phyloP scores from a whole-genome alignment of 148 eudicot species.

The Chenopodium suecicum region DNA sequence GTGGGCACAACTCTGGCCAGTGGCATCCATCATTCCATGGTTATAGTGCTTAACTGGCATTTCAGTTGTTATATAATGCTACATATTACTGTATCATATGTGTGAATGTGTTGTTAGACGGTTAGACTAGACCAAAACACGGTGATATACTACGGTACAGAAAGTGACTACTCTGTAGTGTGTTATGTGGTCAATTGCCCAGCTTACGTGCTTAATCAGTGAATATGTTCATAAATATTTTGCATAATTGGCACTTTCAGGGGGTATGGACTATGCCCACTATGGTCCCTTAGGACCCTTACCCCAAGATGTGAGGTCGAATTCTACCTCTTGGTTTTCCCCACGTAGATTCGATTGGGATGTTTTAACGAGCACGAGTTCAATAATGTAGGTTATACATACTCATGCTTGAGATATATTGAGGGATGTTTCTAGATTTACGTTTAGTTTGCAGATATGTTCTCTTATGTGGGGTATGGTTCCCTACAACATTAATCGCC shows the following conservation, averaged over 20 bases:
- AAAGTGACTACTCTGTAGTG: background rate
- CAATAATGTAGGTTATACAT: background rate
- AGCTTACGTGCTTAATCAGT: background rate
- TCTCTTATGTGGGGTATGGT: too few relatives aligned
- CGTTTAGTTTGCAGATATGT: too few relatives aligned
- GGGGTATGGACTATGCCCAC: background rate
- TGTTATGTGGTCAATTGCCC: background rate
- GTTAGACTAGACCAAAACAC: background rate
- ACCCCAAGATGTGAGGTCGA: background rate
- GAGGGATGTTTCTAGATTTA: too few relatives aligned
- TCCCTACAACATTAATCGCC: too few relatives aligned
- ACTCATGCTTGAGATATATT: background rate
- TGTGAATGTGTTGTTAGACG: background rate
- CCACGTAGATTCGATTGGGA: background rate
- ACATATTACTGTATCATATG: background rate
- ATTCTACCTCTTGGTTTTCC: background rate
- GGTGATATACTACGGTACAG: background rate
- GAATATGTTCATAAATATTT: background rate
- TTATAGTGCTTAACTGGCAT: slow-evolving; percentile 33
- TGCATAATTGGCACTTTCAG: background rate
- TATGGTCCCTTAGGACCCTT: background rate
- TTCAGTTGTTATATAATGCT: background rate
- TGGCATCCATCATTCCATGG: slow-evolving; percentile 34
- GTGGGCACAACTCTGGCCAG: slow-evolving; percentile 23
- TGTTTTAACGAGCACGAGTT: background rate